Percentiles rank a stretch among this genome's conserved stretches.
Evolutionary conservation across 805 yeast species (phyloP).

Genomic region (Kregervanrija fluxuum): DNA sequence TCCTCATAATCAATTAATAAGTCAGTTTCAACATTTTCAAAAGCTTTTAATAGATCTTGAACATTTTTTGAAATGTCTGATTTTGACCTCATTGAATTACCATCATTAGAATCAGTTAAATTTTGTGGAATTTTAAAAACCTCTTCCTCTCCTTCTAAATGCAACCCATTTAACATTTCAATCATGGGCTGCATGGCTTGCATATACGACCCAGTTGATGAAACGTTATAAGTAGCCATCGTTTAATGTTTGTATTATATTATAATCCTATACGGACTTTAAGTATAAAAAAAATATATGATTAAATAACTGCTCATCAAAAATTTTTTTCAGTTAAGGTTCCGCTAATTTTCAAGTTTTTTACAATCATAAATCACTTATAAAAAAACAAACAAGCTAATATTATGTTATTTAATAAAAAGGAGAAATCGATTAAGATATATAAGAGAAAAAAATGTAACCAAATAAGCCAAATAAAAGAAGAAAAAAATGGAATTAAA

Average conservation of each 20-base stretch:
- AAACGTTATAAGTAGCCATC: slow-evolving; percentile 48
- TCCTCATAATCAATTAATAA: slow-evolving; percentile 12
- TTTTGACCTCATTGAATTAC: slow-evolving; percentile 13
- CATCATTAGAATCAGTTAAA: slow-evolving; percentile 24
- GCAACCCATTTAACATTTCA: slow-evolving; percentile 34
- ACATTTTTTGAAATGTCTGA: slow-evolving; percentile 20
- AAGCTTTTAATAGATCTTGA: slow-evolving; percentile 21
- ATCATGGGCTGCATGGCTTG: slow-evolving; percentile 70
- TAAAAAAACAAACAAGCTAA: too few relatives aligned
- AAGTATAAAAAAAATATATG: too few relatives aligned
- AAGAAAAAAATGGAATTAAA: neutral
- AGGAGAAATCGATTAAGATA: neutral
- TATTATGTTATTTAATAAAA: too few relatives aligned
- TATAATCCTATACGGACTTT: too few relatives aligned
- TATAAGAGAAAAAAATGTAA: slow-evolving; percentile 1
- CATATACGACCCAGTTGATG: slow-evolving; percentile 70
- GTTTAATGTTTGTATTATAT: neutral
- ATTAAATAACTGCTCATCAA: neutral
- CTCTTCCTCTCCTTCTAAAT: slow-evolving; percentile 18
- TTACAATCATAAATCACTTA: too few relatives aligned
- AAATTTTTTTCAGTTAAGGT: too few relatives aligned
- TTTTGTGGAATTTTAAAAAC: slow-evolving; percentile 23
- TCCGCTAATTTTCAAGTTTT: too few relatives aligned
- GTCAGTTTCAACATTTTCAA: slow-evolving; percentile 24
- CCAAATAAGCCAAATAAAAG: neutral